Evolutionary conservation across 306 rosid genomes (phyloP).

Genomic region (Prinsepia uniflora): DNA sequence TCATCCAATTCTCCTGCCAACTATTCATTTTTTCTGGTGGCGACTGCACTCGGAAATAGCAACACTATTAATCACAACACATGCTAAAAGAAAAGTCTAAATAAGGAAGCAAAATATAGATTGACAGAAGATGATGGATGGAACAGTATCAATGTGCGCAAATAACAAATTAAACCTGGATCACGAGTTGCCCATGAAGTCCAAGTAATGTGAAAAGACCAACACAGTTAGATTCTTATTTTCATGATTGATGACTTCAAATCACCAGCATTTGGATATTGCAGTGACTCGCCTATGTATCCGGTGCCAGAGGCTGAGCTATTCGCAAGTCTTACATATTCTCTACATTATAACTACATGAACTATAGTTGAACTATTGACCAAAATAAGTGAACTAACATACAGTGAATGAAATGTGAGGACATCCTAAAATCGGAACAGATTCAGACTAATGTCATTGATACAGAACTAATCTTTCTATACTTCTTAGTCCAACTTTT

Average conservation of each 20-base stretch:
- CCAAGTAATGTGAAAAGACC: background rate
- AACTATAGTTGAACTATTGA: background rate
- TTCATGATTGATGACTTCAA: background rate
- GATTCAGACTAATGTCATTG: too few relatives aligned
- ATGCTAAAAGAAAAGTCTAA: background rate
- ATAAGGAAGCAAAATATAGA: background rate
- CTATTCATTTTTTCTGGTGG: slow-evolving; percentile 28
- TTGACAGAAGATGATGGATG: background rate
- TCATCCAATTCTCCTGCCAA: slow-evolving; percentile 46
- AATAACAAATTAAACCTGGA: background rate
- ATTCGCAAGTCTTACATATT: background rate
- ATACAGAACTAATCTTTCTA: too few relatives aligned
- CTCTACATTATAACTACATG: background rate
- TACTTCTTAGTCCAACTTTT: background rate
- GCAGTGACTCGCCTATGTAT: background rate
- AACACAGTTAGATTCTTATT: background rate
- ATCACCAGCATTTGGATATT: background rate
- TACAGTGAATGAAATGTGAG: background rate
- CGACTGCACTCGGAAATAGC: slow-evolving; percentile 27
- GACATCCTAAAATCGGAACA: background rate
- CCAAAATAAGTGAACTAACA: background rate
- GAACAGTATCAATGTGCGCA: background rate
- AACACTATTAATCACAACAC: background rate
- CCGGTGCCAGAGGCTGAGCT: background rate
- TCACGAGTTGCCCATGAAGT: background rate